A percentile compares a stretch with the other conserved stretches of the same genome.
phyloP scores from a whole-genome alignment of 108 stramenopile genomes.

The Aurantiochytrium sp. region DNA sequence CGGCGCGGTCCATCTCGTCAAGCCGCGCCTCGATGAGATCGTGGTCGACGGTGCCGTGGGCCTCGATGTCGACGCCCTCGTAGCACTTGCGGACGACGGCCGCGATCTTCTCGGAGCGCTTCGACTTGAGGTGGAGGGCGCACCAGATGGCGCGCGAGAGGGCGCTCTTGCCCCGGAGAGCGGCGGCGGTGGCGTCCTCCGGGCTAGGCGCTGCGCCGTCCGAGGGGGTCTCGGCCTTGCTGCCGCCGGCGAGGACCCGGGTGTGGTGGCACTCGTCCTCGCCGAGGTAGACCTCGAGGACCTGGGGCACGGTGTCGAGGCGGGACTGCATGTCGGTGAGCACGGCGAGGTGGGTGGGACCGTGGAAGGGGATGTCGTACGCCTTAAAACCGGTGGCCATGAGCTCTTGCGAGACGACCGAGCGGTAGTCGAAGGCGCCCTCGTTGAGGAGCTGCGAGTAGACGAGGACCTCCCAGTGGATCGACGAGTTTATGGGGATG shows the following conservation, averaged over 20 bases:
- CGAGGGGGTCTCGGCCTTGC: too few relatives aligned
- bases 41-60: not conserved
- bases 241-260: not conserved
- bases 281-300: not conserved
- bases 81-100: not conserved
- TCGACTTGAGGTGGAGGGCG: not conserved
- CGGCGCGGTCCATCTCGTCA: not conserved
- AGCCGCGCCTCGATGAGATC: not conserved
- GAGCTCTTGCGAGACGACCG: constrained; percentile 11
- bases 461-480: not conserved
- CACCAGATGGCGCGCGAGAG: not conserved
- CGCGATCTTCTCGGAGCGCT: not conserved
- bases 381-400: not conserved
- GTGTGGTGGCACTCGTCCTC: not conserved
- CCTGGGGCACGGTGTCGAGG: not conserved
- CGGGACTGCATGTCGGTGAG: not conserved
- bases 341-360: not conserved
- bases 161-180: not conserved
- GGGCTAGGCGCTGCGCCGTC: not conserved
- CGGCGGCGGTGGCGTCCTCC: too few relatives aligned
- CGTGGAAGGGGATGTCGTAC: not conserved
- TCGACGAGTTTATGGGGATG: not conserved
- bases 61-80: not conserved
- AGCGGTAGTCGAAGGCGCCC: not conserved
- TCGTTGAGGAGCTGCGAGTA: not conserved